A percentile compares a stretch with the other conserved stretches of the same genome.
Conservation (phyloP, 495 filamentous ascomycete species). For the Annulohypoxylon nitens region DNA sequence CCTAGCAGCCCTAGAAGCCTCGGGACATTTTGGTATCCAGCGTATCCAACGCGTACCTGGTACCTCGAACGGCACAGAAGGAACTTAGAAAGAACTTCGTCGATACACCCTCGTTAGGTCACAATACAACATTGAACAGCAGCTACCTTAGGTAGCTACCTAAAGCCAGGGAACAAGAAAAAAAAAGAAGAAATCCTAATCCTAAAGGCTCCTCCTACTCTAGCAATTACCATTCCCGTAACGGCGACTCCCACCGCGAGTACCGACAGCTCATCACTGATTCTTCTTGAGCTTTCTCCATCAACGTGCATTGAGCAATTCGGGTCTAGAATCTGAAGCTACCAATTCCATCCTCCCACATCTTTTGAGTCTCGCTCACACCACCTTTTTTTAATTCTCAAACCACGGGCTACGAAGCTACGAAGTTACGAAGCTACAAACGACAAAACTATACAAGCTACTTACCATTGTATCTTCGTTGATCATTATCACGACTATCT, state of each 20-base stretch:
- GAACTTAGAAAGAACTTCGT: conserved; percentile 45
- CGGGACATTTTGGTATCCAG: conserved; percentile 16
- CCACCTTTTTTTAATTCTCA: conserved; percentile 32
- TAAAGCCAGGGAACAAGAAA: conserved; percentile 2
- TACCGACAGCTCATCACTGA: conserved; percentile 47
- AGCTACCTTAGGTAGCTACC: conserved; percentile 10
- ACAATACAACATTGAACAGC: conserved; percentile 25
- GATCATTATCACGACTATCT: conserved; percentile 13
- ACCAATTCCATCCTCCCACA: conserved; percentile 32
- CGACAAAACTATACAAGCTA: background rate
- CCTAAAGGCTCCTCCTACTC: background rate
- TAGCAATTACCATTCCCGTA: conserved; percentile 26
- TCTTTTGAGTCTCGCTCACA: conserved; percentile 32
- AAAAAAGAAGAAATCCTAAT: conserved; percentile 28
- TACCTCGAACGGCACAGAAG: conserved; percentile 30
- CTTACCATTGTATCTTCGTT: conserved; percentile 25
- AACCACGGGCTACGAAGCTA: conserved; percentile 11
- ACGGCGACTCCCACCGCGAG: conserved; percentile 45
- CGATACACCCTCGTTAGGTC: conserved; percentile 32
- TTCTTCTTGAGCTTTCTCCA: conserved; percentile 38
- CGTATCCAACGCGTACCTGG: conserved; percentile 40
- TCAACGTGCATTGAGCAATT: conserved; percentile 38
- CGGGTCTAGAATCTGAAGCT: conserved; percentile 47
- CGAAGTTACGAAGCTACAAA: background rate
- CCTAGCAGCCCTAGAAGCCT: conserved; percentile 37